A percentile compares a stretch with the other conserved stretches of the same genome.
phyloP scores from a whole-genome alignment of 2,329 filamentous ascomycete genomes.

The Exophiala sp. region DNA sequence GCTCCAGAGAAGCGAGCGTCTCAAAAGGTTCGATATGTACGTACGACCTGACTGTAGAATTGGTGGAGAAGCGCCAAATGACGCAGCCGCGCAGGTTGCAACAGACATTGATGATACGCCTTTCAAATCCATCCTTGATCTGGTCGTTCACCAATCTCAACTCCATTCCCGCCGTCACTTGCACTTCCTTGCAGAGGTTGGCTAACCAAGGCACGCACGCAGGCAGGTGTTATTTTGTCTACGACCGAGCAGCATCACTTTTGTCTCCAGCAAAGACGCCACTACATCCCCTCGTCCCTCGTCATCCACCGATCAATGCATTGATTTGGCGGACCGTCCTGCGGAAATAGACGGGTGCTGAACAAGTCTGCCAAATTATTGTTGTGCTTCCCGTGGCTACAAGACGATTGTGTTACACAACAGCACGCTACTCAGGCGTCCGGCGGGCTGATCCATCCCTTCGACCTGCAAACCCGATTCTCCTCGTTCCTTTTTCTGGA shows the following conservation, averaged over 20 bases:
- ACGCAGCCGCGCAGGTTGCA: background rate
- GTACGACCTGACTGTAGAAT: background rate
- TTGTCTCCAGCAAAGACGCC: slow-evolving; percentile 1
- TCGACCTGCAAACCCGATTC: background rate
- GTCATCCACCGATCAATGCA: slow-evolving; percentile 5
- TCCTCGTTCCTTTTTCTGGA: background rate
- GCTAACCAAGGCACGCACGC: slow-evolving; percentile 4
- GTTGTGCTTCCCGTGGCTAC: background rate
- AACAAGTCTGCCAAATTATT: slow-evolving; percentile 5
- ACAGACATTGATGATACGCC: background rate
- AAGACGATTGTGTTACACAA: slow-evolving; percentile 15
- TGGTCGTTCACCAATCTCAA: background rate
- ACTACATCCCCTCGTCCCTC: background rate
- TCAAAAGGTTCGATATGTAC: background rate
- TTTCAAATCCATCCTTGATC: background rate
- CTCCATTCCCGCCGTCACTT: slow-evolving; percentile 10
- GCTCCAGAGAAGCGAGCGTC: background rate
- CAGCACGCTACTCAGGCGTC: slow-evolving; percentile 2
- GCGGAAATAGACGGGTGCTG: background rate
- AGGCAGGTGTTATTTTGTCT: background rate
- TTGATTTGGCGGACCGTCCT: background rate
- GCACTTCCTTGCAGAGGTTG: slow-evolving; percentile 16
- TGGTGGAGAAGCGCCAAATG: background rate
- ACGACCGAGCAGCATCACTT: background rate
- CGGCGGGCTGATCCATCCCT: slow-evolving; percentile 1